Base-by-base conservation (phyloP, 2,329 filamentous ascomycete species). In the Thielaviopsis cerberus region DNA sequence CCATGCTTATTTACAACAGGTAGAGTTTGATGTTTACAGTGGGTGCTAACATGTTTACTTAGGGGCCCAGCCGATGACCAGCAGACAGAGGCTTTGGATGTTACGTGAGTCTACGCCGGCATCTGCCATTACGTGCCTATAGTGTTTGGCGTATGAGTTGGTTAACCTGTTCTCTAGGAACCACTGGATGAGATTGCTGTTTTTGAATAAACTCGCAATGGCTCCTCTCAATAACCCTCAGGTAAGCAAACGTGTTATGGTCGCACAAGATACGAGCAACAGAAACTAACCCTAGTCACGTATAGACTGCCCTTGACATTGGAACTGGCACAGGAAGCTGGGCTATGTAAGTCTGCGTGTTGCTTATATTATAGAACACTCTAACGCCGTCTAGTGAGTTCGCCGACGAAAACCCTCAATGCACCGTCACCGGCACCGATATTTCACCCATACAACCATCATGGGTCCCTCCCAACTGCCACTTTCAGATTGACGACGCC, bases 311-410 rank as follows among this genome's bases (percentile, higher is more conserved):
- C 1, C 65, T 80, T 22, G 76, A 78, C 59, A 67, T 80, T 8
- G 75, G 77, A 51, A 80, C 77, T 1, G 79, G 79, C 24, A 77
- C 77, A 1, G 78, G 78, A 27, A 73, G 78, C 57, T 80, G 76
- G 78, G 74, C 77, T 1, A 67, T 64, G 65, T 66, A 51, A 76
- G 80, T 62, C 74, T 74, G 60, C 57, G 62, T 56, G 54, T 23
- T 50, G 4, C 6, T 30, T 30, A 2, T 20, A 24, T 41, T 41
- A 30, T 5, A 11, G 6, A 26, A 50, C 11, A 15, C 20, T n/a
- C 17, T 51, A 22, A 23, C 13, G 50, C 7, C n/a, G 8, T 23
- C 34, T 0, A 81, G 81, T 57, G 79, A 80, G 61, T 66, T 70
- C 55, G 66, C 70, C 62, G 66, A 76, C 57, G 60, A 71, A 2